A percentile compares a stretch with the other conserved stretches of the same genome.
Conservation (phyloP, 179 eudicot species). For the Carnegiea gigantea region DNA sequence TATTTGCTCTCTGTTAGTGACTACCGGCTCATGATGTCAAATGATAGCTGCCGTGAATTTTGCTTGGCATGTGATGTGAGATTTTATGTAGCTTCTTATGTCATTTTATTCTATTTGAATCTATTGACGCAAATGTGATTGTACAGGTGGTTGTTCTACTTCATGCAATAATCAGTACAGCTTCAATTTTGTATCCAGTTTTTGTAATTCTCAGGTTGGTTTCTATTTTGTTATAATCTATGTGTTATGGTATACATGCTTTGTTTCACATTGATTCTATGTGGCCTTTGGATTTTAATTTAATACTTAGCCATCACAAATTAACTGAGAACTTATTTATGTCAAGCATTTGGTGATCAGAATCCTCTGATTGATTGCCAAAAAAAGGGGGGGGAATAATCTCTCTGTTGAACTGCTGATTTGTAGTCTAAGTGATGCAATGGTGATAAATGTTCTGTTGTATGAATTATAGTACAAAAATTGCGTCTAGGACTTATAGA, state of each 20-base stretch:
- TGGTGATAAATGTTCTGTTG: not conserved
- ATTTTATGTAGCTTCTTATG: not conserved
- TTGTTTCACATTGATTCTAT: not conserved
- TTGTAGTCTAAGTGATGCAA: not conserved
- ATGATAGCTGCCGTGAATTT: not conserved
- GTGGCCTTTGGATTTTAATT: not conserved
- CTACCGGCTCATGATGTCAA: not conserved
- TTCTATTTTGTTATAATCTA: not conserved
- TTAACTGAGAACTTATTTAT: not conserved
- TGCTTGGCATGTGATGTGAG: not conserved
- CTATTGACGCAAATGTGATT: slow-evolving; percentile 11
- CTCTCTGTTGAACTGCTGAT: not conserved
- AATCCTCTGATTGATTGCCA: not conserved
- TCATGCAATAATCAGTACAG: slow-evolving; percentile 63
- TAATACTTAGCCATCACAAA: not conserved
- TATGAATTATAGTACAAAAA: too few relatives aligned
- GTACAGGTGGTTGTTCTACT: slow-evolving; percentile 68
- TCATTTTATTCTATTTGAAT: not conserved
- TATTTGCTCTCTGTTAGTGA: not conserved
- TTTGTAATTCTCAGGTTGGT: slow-evolving; percentile 86
- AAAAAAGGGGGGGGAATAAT: too few relatives aligned
- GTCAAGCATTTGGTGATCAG: not conserved
- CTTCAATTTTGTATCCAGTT: slow-evolving; percentile 75
- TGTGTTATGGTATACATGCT: not conserved
- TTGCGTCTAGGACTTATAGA: too few relatives aligned